Base-by-base conservation (phyloP, 306 rosid genomes). In the Quercus aquifolioides region DNA sequence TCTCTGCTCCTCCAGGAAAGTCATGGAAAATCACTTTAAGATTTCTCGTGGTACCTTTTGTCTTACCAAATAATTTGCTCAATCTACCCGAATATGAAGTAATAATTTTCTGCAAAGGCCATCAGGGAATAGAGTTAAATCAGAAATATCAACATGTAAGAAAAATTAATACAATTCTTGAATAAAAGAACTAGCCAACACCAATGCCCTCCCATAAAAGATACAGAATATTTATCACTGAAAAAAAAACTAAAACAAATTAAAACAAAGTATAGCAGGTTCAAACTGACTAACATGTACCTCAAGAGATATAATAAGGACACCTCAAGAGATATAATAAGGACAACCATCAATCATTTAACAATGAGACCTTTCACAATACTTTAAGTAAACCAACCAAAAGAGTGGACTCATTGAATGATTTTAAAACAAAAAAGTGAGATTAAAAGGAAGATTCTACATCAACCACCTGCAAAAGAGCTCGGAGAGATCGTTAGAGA, bases 1-100 rank as follows among this genome's bases (percentile, higher is more conserved):
- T 85, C 88, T 90, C 92, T 6, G 96, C 91, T 18, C 98, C 98
- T 25, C 99, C 98, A 5, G 99, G 99, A 84, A 95, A 95, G 85
- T 93, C 97, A 28, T 95, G 93, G 82, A 93, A 89, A 78, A 95
- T 89, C 25, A 95, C 84, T 89, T 90, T 95, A 54, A 89, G 89
- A 80, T 84, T 89, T 52, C 85, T 74, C 3, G 76, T 73, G 75
- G 62, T 59, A 74, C 82, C 87, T 79, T 83, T 86, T 26, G 94
- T 87, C 85, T 85, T 91, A 69, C 93, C 94, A 79, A 95, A 92
- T 67, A 95, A 57, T 74, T 82, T 93, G 64, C 89, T 84, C 74
- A 95, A 81, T 79, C 84, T 93, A 25, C 91, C 89, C 1, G 93
- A 93, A 76, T 93, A 91, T 5, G 78, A 86, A 77, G 88, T 87